Base-by-base conservation (phyloP, 768 basidiomycete species). In the Royoungia palumana region DNA sequence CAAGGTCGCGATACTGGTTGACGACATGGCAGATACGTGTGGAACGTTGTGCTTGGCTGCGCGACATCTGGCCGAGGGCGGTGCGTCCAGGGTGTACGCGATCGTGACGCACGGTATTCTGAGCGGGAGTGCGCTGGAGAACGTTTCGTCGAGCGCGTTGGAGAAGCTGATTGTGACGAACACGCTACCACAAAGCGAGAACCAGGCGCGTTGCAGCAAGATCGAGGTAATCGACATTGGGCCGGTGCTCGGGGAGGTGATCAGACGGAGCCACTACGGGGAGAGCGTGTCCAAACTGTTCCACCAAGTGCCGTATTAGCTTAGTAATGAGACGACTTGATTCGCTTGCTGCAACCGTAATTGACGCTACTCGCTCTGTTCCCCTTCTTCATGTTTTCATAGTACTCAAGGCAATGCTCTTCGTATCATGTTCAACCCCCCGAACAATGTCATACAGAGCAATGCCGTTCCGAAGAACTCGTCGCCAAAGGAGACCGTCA, bases 21-120 rank as follows among this genome's bases (percentile, higher is more conserved):
- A 98, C 75, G 96, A 99, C 75, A 97, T 99, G 93, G 92, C 93
- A 25, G 92, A 95, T 69, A 95, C 93, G 36, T 95, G 92, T 60
- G 92, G 92, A 45, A 99, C 96, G 50, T 80, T 99, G 52, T 86
- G 88, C 57, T 78, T 97, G 46, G 96, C 96, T 1, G 92, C 95
- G 7, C 76, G 81, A 55, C 91, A 96, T 54, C 77, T 99, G 47
- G 73, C 84, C 27, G 92, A 96, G 58, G 92, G 90, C 7, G 95
- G 95, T 3, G 94, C 93, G 10, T 65, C 75, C 36, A 83, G 83
- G 68, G 85, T 94, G 56, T 87, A 85, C 66, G 96, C 89, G 50
- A 83, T 99, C 66, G 94, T 99, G 53, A 95, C 94, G 34, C 96
- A 99, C 65, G 96, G 96, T 32, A 93, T 99, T 44, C 74, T 98